Conservation (phyloP, 345 rosid genomes). For the Eucalyptus sp. region DNA sequence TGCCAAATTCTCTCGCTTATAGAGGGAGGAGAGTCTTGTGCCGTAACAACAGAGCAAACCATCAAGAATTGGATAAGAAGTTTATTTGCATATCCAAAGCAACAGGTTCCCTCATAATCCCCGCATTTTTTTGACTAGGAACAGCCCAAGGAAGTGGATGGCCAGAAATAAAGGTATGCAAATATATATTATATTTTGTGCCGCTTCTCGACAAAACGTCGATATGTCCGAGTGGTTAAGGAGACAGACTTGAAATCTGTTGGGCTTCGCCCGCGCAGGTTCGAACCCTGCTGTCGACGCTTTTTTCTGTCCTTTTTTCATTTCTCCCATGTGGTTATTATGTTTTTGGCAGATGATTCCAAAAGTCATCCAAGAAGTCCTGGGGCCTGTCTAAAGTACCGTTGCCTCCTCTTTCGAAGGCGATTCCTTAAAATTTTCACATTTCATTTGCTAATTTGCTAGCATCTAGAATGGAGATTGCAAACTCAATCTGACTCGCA, state of each 20-base stretch:
- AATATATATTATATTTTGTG: background rate
- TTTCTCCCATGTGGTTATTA: background rate
- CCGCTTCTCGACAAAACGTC: accelerated
- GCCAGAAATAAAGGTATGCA: accelerated
- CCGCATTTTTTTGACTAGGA: background rate
- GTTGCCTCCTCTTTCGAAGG: background rate
- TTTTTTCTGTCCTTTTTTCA: background rate
- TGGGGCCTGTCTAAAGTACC: background rate
- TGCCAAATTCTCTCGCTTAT: background rate
- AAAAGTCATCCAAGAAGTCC: background rate
- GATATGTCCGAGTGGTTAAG: constrained; percentile 99
- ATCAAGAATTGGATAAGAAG: background rate
- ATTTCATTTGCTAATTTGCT: background rate
- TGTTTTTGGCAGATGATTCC: background rate
- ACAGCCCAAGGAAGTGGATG: too few species aligned
- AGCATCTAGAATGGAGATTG: background rate
- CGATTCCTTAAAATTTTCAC: background rate
- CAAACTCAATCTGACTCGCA: background rate
- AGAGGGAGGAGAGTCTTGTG: background rate
- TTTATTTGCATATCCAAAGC: background rate
- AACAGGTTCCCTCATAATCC: background rate
- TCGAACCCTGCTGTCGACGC: constrained; percentile 99
- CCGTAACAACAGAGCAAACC: background rate
- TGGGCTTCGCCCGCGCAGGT: constrained; percentile 99
- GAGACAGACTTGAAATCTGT: constrained; percentile 99